Base-by-base conservation (phyloP, 2,329 filamentous ascomycete genomes). In the Magnaporthiopsis incrustans region DNA sequence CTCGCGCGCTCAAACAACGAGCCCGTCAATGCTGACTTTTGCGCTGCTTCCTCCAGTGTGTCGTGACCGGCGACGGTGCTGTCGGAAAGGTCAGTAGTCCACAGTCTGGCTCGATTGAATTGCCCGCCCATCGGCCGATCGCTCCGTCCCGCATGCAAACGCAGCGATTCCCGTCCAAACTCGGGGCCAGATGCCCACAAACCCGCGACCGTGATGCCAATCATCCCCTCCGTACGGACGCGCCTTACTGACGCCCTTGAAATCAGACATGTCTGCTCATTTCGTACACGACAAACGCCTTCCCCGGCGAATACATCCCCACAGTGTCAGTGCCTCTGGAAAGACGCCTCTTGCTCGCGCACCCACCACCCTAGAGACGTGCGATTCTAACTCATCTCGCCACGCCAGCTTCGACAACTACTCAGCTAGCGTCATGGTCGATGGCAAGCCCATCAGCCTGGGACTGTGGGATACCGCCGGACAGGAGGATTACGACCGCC, bases 291-390 rank as follows among this genome's bases (percentile, higher is more conserved):
- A 99, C 95, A 68, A 99, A 98, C 82, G 95, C 95, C 69, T 99
- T 99, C 77, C 95, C 95, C n/a, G 95, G 95, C 78, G 95, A 99
- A 84, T 99, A 99, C 79, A 98, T 99, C 72, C 95, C 95, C 70
- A 99, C 95, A 72, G 95, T 99, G 90, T 95, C 81, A 78, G 89
- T 83, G 59, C 44, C 60, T 59, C 33, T 26, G 32, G 32, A 35
- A 44, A 14, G 30, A 27, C 44, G 33, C 12, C 33, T 35, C 35
- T 25, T 59, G 30, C 59, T 61, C 32, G 27, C 44, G 53, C 38
- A 32, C 12, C 30, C 5, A 26, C 38, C 35, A 22, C 14, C 25
- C n/a, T 22, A 26, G 11, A 18, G 12, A n/a, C 8, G 14, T 30
- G 38, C 35, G 35, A 27, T 58, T 58, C n/a, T 32, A 14, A 30